Percentiles rank a stretch among this genome's conserved stretches.
phyloP scores from a whole-genome alignment of 352 stramenopile genomes.

The Plasmopara muralis region DNA sequence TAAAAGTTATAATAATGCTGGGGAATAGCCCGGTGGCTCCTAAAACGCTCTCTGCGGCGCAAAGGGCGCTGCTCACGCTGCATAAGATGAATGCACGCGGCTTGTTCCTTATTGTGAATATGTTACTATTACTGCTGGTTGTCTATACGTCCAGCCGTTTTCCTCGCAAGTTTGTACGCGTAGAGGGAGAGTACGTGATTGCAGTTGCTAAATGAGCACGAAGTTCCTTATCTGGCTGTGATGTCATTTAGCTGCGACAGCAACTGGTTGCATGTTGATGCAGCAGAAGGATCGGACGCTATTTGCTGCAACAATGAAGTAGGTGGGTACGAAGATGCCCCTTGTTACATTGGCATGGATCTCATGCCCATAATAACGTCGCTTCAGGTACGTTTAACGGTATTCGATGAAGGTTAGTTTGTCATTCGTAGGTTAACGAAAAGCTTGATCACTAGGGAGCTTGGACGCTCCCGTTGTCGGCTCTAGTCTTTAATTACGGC shows the following conservation, averaged over 20 bases:
- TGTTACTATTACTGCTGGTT: slow-evolving; percentile 48
- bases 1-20: not conserved
- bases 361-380: slow-evolving; percentile 43
- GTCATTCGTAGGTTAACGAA: not conserved
- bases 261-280: slow-evolving; percentile 54
- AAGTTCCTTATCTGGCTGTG: not conserved
- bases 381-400: slow-evolving; percentile 21
- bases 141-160: slow-evolving; percentile 46
- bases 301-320: slow-evolving; percentile 49
- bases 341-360: slow-evolving; percentile 68
- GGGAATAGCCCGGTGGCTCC: not conserved
- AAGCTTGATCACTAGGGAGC: slow-evolving; percentile 31
- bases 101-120: slow-evolving; percentile 42
- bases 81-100: slow-evolving; percentile 40
- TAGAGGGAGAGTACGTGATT: slow-evolving; percentile 56
- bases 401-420: not conserved
- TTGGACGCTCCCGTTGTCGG: slow-evolving; percentile 53
- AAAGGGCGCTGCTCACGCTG: slow-evolving; percentile 39
- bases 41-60: slow-evolving; percentile 29
- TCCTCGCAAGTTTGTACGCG: slow-evolving; percentile 63
- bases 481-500: slow-evolving; percentile 63
- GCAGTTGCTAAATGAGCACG: slow-evolving; percentile 4
- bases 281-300: slow-evolving; percentile 25
- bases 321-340: slow-evolving; percentile 18
- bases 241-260: slow-evolving; percentile 39